These are phyloP conservation scores for Mycena vitilis DNA, from an alignment of 768 basidiomycete genomes.

Conservation along the genomic window DNA sequence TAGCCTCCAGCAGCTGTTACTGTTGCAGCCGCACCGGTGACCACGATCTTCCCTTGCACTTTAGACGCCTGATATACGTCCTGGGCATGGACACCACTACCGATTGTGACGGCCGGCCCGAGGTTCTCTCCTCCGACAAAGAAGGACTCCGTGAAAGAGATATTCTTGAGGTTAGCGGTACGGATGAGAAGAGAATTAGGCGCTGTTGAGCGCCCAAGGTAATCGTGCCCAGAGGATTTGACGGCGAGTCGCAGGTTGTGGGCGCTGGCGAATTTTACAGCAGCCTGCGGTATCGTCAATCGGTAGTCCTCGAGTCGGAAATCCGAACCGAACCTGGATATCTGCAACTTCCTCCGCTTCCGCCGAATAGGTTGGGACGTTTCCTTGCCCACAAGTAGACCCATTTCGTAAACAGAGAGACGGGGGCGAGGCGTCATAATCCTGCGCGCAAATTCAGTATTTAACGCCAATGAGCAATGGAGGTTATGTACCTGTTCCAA, in stretches of 20 bases:
- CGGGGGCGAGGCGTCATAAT: slow-evolving; percentile 23
- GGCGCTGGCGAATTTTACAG: slow-evolving; percentile 44
- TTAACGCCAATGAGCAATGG: too few relatives aligned
- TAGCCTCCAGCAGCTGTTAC: slow-evolving; percentile 45
- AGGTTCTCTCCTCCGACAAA: background rate
- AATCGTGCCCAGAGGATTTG: slow-evolving; percentile 52
- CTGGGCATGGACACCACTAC: background rate
- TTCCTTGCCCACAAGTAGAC: slow-evolving; percentile 55
- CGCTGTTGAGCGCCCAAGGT: slow-evolving; percentile 57
- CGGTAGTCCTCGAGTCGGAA: background rate
- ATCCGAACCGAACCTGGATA: slow-evolving; percentile 38
- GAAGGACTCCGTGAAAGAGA: slow-evolving; percentile 39
- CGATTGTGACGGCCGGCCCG: background rate
- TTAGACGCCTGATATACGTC: background rate
- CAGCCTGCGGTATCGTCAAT: slow-evolving; percentile 38
- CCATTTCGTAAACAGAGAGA: slow-evolving; percentile 28
- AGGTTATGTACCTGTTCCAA: too few relatives aligned
- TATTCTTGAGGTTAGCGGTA: slow-evolving; percentile 52
- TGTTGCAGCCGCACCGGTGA: slow-evolving; percentile 38
- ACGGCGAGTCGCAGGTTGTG: slow-evolving; percentile 45
- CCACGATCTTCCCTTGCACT: background rate
- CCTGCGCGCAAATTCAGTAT: too few relatives aligned
- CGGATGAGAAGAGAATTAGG: slow-evolving; percentile 54
- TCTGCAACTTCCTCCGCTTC: slow-evolving; percentile 52
- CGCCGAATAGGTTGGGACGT: slow-evolving; percentile 54